These are phyloP conservation scores for Ganoderma boninense DNA, from an alignment of 1,284 basidiomycete genomes.

Conservation along the genomic window DNA sequence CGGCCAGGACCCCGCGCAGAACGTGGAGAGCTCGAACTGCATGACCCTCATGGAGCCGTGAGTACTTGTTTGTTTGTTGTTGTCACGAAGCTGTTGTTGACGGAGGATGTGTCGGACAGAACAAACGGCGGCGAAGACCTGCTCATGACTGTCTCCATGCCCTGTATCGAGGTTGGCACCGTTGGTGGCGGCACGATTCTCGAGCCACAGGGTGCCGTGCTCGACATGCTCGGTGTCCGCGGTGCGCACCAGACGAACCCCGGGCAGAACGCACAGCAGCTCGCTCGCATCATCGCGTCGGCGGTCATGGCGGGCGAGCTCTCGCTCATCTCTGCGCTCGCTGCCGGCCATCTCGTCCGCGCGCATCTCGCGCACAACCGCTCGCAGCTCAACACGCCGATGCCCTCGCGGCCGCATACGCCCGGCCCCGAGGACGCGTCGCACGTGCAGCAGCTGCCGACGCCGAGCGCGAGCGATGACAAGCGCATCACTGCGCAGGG, in stretches of 20 bases:
- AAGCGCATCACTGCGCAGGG: constrained; percentile 10
- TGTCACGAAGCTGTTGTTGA: neutral
- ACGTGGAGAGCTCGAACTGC: constrained; percentile 98
- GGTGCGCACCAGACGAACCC: constrained; percentile 87
- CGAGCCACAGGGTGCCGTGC: constrained; percentile 86
- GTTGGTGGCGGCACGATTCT: constrained; percentile 96
- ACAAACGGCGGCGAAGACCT: constrained; percentile 92
- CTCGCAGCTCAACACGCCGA: constrained; percentile 74
- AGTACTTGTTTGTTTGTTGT: constrained; percentile 46
- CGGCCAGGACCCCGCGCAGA: constrained; percentile 99
- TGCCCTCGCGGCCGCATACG: constrained; percentile 68
- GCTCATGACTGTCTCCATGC: constrained; percentile 93
- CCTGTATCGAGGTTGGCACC: constrained; percentile 96
- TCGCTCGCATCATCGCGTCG: constrained; percentile 88
- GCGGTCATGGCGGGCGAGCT: constrained; percentile 96
- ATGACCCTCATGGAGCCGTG: constrained; percentile 99
- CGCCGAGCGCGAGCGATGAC: constrained; percentile 13
- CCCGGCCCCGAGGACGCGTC: constrained; percentile 48
- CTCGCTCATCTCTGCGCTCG: constrained; percentile 88
- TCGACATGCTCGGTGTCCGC: constrained; percentile 91
- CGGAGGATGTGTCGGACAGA: constrained; percentile 47
- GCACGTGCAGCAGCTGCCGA: constrained; percentile 7
- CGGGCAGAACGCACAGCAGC: constrained; percentile 86
- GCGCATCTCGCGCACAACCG: constrained; percentile 91
- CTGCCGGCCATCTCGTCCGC: constrained; percentile 90